A percentile compares a stretch with the other conserved stretches of the same genome.
Conservation (phyloP, 2,329 filamentous ascomycete species). For the Aureobasidium lini region DNA sequence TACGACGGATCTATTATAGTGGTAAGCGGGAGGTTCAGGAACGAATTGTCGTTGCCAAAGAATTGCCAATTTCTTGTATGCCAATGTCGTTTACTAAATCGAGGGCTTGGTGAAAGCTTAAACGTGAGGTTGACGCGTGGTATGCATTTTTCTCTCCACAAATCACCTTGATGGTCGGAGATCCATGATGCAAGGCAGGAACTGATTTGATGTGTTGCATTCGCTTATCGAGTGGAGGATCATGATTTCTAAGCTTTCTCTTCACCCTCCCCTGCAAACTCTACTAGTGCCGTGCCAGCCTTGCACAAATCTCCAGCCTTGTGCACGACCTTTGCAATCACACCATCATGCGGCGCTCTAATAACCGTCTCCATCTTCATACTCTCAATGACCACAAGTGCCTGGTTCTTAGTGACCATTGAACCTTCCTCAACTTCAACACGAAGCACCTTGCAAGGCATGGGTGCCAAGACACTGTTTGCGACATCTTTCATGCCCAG, state of each 20-base stretch:
- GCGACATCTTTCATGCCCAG: constrained; percentile 72
- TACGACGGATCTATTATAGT: neutral
- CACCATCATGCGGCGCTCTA: constrained; percentile 41
- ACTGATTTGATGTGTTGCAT: too few relatives aligned
- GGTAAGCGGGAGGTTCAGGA: neutral
- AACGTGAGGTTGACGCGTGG: neutral
- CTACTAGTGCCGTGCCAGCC: constrained; percentile 40
- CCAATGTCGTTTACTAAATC: neutral
- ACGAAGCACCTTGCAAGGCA: constrained; percentile 93
- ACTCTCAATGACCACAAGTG: constrained; percentile 63
- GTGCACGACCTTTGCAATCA: constrained; percentile 42
- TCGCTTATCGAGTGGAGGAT: too few relatives aligned
- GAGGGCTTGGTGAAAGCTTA: neutral
- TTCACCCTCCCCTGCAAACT: constrained; percentile 30
- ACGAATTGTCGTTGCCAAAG: neutral
- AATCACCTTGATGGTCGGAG: too few relatives aligned
- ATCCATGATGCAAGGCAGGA: too few relatives aligned
- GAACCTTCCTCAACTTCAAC: constrained; percentile 83
- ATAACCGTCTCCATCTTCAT: constrained; percentile 54
- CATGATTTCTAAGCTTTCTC: neutral
- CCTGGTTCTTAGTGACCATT: constrained; percentile 73
- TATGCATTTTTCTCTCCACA: too few relatives aligned
- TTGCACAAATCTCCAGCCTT: constrained; percentile 39
- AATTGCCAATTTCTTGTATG: neutral
- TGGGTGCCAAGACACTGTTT: constrained; percentile 82